These are phyloP conservation scores for Cryptosporidium meleagridis DNA, from an alignment of 169 alveolate species.

Conservation along the genomic window DNA sequence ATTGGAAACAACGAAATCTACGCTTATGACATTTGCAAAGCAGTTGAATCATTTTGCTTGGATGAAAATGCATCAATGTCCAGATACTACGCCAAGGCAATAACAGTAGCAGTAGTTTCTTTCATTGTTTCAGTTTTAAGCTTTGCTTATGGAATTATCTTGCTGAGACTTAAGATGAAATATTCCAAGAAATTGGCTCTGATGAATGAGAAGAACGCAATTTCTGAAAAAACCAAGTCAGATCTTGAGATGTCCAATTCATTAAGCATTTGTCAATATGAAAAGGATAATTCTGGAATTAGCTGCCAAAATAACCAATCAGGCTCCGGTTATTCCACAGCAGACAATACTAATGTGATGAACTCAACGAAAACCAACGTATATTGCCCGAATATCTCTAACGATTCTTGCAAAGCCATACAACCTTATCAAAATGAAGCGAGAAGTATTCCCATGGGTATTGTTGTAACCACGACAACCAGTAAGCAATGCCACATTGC, in stretches of 20 bases:
- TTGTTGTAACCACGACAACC: constrained; percentile 61
- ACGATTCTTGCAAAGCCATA: background rate
- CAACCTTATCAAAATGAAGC: constrained; percentile 6
- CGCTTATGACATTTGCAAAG: constrained; percentile 68
- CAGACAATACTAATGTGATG: background rate
- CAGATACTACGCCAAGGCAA: constrained; percentile 36
- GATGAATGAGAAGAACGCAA: constrained; percentile 13
- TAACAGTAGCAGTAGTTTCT: constrained; percentile 39
- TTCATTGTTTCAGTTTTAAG: constrained; percentile 25
- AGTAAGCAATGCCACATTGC: constrained; percentile 53
- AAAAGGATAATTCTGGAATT: constrained; percentile 1
- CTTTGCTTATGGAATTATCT: constrained; percentile 47
- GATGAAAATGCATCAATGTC: constrained; percentile 48
- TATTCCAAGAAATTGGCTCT: constrained; percentile 15
- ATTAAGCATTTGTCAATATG: background rate
- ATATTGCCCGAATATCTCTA: background rate
- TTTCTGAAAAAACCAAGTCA: background rate
- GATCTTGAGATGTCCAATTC: background rate
- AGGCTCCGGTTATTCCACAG: background rate
- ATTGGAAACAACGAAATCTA: constrained; percentile 39
- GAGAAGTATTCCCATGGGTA: constrained; percentile 36
- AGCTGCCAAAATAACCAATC: background rate
- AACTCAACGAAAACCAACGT: constrained; percentile 10
- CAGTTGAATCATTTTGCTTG: constrained; percentile 59
- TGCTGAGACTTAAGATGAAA: constrained; percentile 24